Evolutionary conservation across 306 rosid genomes (phyloP), one percentile per base, ranked within the genome.

Genomic region (Gillenia trifoliata): DNA sequence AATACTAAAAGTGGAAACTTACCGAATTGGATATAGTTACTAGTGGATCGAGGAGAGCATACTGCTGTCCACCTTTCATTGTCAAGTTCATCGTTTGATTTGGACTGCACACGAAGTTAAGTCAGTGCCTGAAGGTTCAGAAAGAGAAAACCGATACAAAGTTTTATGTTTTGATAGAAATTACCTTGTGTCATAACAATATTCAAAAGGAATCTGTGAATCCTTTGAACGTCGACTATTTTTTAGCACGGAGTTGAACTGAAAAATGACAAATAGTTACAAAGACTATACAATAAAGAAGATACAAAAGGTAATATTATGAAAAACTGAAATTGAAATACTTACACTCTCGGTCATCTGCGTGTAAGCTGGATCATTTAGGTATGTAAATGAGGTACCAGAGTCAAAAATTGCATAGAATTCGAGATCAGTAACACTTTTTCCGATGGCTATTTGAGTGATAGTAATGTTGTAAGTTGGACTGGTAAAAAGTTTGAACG

Each of bases 371-470:
- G 98, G 97, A 66, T 92, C 91, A 3, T 75, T 89, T 70, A 95
- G 82, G 89, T 79, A 84, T 17, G 99, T 90, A 78, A 86, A 95
- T 4, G 99, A 92, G 78, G 96, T 90, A 13, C 98, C 98, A n/a
- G 96, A 79, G 86, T 95, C 97, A 68, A 88, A 90, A 73, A 92
- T 85, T 38, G 98, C 90, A 75, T 82, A 34, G 56, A 90, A 90
- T 74, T 81, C 88, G 5, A 85, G 71, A 81, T 89, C 70, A 25
- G 81, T 20, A 54, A 29, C 77, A 52, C 52, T 78, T 76, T 65
- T 80, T 66, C 86, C 93, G 22, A 89, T 68, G 47, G 49, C 81
- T 83, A 89, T 80, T 79, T 92, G 83, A 66, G 96, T 90, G 80
- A 95, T 26, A 41, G 91, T 83, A 68, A 95, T 69, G 83, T 86